Base-by-base conservation (phyloP, 2,329 filamentous ascomycete genomes). In the Monosporascus sp. region DNA sequence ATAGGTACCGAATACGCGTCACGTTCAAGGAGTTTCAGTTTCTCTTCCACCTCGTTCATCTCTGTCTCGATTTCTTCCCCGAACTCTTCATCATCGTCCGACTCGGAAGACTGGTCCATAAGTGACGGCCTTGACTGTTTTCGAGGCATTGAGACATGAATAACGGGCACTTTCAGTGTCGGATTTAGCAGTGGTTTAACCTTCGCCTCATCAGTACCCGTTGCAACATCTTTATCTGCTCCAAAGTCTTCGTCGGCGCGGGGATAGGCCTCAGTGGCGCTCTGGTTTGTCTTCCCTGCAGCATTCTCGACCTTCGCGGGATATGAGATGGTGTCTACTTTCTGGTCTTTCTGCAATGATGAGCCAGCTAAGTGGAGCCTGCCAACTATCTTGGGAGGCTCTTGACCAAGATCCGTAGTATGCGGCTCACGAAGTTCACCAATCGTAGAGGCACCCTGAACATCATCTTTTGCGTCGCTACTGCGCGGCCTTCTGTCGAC, bases 51-150 rank as follows among this genome's bases (percentile, higher is more conserved):
- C 61, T 82, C 78, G 43, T 71, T 65, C 38, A 83, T 81, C 58
- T 82, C 72, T 50, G 71, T 70, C 50, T 77, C 73, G 50, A 84
- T 81, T 54, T 79, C 79, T 50, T 81, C 78, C 18, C 76, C 79
- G 70, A 83, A 78, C 48, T 83, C 81, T 53, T 84, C 81, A 44
- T 83, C 78, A 49, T 83, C 78, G 50, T 76, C 58, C 14, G 75
- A 77, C 51, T 83, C 80, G 0, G 79, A 81, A 46, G 78, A 77
- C 50, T 73, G 70, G 47, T 75, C 74, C 5, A 69, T 57, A 11
- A 70, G 60, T 11, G 61, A 59, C 27, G 64, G 56, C 9, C 56
- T 60, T 6, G 64, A 58, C 50, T 66, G 64, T 53, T 72, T 75
- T 7, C 68, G 65, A 3, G 76, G 74, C 22, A 78, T 49, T 20